Conservation (phyloP, 768 basidiomycete genomes). For the Lentinula guzmanii region DNA sequence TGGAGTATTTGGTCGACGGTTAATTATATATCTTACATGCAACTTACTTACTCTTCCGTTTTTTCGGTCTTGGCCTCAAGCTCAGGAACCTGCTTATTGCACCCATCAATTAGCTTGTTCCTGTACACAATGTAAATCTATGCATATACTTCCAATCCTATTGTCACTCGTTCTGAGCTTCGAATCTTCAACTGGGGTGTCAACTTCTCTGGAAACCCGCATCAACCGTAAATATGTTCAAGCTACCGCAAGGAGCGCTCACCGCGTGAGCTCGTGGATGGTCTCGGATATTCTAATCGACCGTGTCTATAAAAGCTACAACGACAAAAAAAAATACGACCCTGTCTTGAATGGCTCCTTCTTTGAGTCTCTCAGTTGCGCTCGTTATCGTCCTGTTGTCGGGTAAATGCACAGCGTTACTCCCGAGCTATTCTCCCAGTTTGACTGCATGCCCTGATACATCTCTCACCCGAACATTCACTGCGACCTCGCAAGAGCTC, state of each 20-base stretch:
- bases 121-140: too few relatives aligned
- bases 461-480: constrained; percentile 46
- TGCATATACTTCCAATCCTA: too few relatives aligned
- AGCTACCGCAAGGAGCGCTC: background rate
- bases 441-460: constrained; percentile 44
- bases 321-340: background rate
- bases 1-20: too few relatives aligned
- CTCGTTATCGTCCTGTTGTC: background rate
- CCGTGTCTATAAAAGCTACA: background rate
- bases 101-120: too few relatives aligned
- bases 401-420: constrained; percentile 1
- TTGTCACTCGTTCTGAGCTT: too few relatives aligned
- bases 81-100: too few relatives aligned
- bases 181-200: too few relatives aligned
- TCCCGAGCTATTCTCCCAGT: constrained; percentile 47
- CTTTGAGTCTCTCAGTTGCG: background rate
- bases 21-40: too few relatives aligned
- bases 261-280: background rate
- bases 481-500: constrained; percentile 44
- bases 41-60: too few relatives aligned
- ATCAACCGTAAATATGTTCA: background rate
- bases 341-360: background rate
- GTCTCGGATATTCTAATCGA: background rate
- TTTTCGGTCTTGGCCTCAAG: too few relatives aligned
- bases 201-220: too few relatives aligned